A percentile compares a stretch with the other conserved stretches of the same genome.
Evolutionary conservation across 2,329 filamentous ascomycete genomes (phyloP).

Genomic region (Diaporthe capsici): DNA sequence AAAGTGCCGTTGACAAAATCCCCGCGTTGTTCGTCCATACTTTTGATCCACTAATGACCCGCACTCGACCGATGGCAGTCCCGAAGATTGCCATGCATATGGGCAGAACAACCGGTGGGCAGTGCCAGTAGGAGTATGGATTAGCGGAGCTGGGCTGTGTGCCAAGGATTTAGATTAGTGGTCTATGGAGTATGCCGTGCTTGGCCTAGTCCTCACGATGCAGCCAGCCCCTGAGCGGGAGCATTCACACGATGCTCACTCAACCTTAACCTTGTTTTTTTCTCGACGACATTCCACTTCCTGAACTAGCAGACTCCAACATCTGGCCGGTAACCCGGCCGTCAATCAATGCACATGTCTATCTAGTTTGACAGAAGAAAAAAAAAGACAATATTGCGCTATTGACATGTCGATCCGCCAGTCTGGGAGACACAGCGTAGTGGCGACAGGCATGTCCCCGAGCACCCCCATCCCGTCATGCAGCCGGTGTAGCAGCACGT

Average conservation of each 20-base stretch:
- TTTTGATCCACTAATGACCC: background rate
- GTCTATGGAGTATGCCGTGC: background rate
- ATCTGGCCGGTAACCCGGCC: background rate
- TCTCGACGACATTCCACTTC: background rate
- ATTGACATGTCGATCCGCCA: background rate
- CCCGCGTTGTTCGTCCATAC: background rate
- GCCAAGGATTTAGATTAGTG: background rate
- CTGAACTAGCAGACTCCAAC: no score
- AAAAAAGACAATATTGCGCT: fast-evolving
- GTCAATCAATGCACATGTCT: no score
- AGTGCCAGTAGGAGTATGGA: background rate
- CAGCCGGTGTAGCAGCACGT: background rate
- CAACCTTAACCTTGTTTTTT: constrained; percentile 5
- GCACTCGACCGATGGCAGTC: background rate
- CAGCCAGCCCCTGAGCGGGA: constrained; percentile 1
- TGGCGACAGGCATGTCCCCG: background rate
- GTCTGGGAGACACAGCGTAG: constrained; percentile 40
- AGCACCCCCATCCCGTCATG: background rate
- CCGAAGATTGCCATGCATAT: background rate
- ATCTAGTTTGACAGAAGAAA: background rate
- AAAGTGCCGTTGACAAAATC: background rate
- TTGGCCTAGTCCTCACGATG: no score
- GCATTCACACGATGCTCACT: background rate
- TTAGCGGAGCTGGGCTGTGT: background rate
- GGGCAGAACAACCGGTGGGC: background rate